Evolutionary conservation across 2,329 filamentous ascomycete species (phyloP), one percentile per base, ranked within the genome.

Genomic region (Triangularia setosa): DNA sequence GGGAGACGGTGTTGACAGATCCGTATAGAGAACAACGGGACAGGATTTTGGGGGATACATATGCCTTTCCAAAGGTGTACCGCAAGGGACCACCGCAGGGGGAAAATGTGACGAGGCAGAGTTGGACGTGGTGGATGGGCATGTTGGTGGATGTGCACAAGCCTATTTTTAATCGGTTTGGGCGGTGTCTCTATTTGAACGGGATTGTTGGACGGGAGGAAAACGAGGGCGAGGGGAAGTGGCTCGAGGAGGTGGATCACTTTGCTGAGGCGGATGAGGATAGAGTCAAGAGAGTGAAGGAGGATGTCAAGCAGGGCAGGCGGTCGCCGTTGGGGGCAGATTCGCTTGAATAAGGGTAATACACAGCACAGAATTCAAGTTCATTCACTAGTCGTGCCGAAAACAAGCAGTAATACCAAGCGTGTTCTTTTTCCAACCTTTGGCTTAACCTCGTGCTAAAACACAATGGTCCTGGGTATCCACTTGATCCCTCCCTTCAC

Each of bases 131-230:
- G 54, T 73, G 72, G 71, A 63, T 72, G 25, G 59, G 68, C 24
- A 69, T 64, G 66, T 40, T 74, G 27, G 67, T 74, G 62, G 72
- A 74, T 52, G 65, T 71, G 1, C 73, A 74, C 60, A 66, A 69
- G 60, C 71, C 73, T 5, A 68, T 72, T 11, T 62, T 75, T 14
- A 68, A 72, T 16, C 57, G 27, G 14, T 74, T 68, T 64, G 72
- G 69, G 18, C 63, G 72, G 12, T 75, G 73, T 63, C 73, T 72
- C 9, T 74, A 73, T 48, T 62, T 67, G 23, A 75, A 76, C 35
- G 68, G 64, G 12, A 63, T 67, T 2, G 54, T 68, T 8, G 71
- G 72, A 8, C 65, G 72, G 30, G 58, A 65, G 12, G 64, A 58
- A 33, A 72, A 71, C n/a, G 54, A 54, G 2, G 71, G 70, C 21